phyloP scores from a whole-genome alignment of 176 grass and related monocot genomes.

The Avena eriantha region DNA sequence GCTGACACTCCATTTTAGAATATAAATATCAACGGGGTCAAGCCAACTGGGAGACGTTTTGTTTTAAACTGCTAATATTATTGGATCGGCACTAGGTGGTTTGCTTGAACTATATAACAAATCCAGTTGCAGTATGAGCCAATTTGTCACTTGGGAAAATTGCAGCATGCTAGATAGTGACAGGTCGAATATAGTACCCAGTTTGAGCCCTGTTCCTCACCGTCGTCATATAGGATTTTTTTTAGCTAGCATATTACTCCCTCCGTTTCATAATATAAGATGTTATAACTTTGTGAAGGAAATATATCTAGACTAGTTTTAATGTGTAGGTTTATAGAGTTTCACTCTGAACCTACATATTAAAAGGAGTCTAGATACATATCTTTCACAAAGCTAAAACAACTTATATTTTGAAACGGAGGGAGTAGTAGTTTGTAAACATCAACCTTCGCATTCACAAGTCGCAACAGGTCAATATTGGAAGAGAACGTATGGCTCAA shows the following conservation, averaged over 20 bases:
- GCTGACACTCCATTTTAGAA: conserved; percentile 46
- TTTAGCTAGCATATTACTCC: neutral
- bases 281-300: too few relatives aligned
- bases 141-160: conserved; percentile 46
- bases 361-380: too few relatives aligned
- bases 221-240: neutral
- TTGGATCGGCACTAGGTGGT: conserved; percentile 31
- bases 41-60: conserved; percentile 13
- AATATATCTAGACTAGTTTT: too few relatives aligned
- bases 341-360: too few relatives aligned
- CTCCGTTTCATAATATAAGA: too few relatives aligned
- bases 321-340: too few relatives aligned
- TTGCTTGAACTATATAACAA: conserved; percentile 37
- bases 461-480: neutral
- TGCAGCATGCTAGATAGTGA: conserved; percentile 39
- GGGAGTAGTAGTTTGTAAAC: neutral
- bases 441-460: neutral
- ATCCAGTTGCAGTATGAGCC: conserved; percentile 16
- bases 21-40: conserved; percentile 27
- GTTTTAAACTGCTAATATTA: conserved; percentile 39
- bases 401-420: too few relatives aligned
- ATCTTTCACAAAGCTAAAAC: too few relatives aligned
- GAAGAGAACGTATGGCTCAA: neutral
- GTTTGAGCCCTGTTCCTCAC: conserved; percentile 6
- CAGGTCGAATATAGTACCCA: neutral